These are phyloP conservation scores for Gnomoniopsis smithogilvyi DNA, from an alignment of 2,329 filamentous ascomycete genomes.

Conservation along the genomic window DNA sequence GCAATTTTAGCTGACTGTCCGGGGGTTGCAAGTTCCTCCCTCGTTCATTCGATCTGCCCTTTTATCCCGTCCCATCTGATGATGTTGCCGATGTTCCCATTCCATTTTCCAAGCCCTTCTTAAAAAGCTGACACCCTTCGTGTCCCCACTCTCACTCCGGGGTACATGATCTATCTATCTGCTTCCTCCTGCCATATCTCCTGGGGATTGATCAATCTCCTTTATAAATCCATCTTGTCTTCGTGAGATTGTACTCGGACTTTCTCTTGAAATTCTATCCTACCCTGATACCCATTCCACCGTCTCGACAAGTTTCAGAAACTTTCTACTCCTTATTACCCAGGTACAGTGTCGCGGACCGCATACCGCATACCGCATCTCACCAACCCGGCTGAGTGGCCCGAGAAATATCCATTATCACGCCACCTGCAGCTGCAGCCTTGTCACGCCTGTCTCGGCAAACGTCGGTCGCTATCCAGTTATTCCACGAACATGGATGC, in stretches of 20 bases:
- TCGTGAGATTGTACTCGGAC: neutral
- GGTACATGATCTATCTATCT: constrained; percentile 1
- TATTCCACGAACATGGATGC: constrained; percentile 9
- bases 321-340: neutral
- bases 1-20: neutral
- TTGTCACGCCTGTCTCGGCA: constrained; percentile 10
- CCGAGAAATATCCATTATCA: constrained; percentile 18
- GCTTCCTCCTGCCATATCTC: neutral
- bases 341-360: neutral
- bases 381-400: constrained; percentile 12
- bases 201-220: neutral
- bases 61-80: constrained; percentile 10
- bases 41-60: constrained; percentile 2
- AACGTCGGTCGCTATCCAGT: neutral
- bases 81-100: neutral
- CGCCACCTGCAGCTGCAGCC: constrained; percentile 9
- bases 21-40: constrained; percentile 5
- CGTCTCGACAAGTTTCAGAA: neutral
- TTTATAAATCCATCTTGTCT: neutral
- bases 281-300: neutral
- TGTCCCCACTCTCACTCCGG: constrained; percentile 5
- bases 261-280: too few relatives aligned
- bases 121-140: neutral
- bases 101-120: constrained; percentile 11
- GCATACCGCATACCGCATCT: neutral